A percentile compares a stretch with the other conserved stretches of the same genome.
These are phyloP conservation scores for Solioccasus polychromus DNA, from an alignment of 768 basidiomycete genomes.

Conservation along the genomic window DNA sequence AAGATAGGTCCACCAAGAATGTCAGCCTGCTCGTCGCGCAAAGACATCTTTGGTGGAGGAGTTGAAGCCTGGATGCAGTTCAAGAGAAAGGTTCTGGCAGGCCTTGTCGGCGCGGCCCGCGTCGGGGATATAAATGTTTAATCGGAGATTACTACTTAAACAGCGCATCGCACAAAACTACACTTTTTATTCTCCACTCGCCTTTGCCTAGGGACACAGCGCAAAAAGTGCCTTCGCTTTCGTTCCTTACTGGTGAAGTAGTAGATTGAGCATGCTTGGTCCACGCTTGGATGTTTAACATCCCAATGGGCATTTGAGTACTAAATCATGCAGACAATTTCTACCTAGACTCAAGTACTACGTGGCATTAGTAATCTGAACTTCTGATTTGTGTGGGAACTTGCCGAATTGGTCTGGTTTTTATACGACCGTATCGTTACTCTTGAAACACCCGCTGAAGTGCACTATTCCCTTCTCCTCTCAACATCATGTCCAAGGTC, in stretches of 20 bases:
- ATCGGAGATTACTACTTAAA: slow-evolving; percentile 17
- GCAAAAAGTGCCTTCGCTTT: slow-evolving; percentile 64
- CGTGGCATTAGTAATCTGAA: too few species aligned
- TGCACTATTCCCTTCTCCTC: slow-evolving; percentile 4
- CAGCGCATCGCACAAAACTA: too few species aligned
- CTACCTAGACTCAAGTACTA: too few species aligned
- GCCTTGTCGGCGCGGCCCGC: slow-evolving; percentile 17
- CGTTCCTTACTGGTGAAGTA: slow-evolving; percentile 78
- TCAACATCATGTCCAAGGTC: slow-evolving; percentile 45
- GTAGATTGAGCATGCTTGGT: slow-evolving; percentile 60
- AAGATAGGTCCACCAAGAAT: slow-evolving; percentile 62
- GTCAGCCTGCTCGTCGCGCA: slow-evolving; percentile 61
- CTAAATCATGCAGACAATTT: slow-evolving; percentile 61
- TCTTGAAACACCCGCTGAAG: slow-evolving; percentile 1
- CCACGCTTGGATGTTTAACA: slow-evolving; percentile 74
- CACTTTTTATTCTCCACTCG: too few species aligned
- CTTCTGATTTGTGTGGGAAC: slow-evolving; percentile 26
- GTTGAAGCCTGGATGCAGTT: slow-evolving; percentile 23
- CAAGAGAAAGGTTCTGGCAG: slow-evolving; percentile 14
- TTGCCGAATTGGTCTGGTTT: slow-evolving; percentile 21
- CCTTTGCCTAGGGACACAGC: slow-evolving; percentile 79
- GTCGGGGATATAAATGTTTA: slow-evolving; percentile 21
- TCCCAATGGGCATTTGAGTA: slow-evolving; percentile 68
- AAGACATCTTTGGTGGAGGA: slow-evolving; percentile 42
- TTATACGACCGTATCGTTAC: slow-evolving; percentile 10